phyloP scores from a whole-genome alignment of 495 filamentous ascomycete species.

The Rostrohypoxylon terebratum region DNA sequence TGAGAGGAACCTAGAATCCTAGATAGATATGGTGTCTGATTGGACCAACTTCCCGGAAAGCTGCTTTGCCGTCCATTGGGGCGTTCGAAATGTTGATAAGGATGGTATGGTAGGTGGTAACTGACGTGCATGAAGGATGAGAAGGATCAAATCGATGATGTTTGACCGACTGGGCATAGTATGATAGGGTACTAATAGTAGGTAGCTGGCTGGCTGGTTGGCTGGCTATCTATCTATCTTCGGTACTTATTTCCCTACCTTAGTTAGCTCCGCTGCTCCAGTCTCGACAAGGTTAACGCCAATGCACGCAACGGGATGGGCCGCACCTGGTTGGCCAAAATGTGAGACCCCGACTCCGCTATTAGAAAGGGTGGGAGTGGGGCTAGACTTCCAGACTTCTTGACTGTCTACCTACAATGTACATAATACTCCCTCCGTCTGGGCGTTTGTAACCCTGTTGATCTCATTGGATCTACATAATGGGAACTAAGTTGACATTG shows the following conservation, averaged over 20 bases:
- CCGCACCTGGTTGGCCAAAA: not conserved
- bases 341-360: not conserved
- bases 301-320: not conserved
- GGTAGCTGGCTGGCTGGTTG: too few relatives aligned
- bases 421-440: not conserved
- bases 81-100: not conserved
- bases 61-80: not conserved
- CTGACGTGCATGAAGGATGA: not conserved
- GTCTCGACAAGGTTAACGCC: too few relatives aligned
- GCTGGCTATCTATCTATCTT: too few relatives aligned
- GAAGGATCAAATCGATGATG: not conserved
- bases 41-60: not conserved
- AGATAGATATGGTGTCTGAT: not conserved
- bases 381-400: not conserved
- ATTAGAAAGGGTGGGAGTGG: not conserved
- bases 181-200: too few relatives aligned
- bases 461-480: not conserved
- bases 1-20: not conserved
- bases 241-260: not conserved
- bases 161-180: not conserved
- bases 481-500: too few relatives aligned
- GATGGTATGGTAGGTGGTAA: not conserved
- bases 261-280: not conserved
- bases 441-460: not conserved
- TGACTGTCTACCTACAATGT: too few relatives aligned